Percentiles rank a stretch among this genome's conserved stretches.
Evolutionary conservation across 1,284 basidiomycete genomes (phyloP).

Genomic region (Porphyrellus sp.): DNA sequence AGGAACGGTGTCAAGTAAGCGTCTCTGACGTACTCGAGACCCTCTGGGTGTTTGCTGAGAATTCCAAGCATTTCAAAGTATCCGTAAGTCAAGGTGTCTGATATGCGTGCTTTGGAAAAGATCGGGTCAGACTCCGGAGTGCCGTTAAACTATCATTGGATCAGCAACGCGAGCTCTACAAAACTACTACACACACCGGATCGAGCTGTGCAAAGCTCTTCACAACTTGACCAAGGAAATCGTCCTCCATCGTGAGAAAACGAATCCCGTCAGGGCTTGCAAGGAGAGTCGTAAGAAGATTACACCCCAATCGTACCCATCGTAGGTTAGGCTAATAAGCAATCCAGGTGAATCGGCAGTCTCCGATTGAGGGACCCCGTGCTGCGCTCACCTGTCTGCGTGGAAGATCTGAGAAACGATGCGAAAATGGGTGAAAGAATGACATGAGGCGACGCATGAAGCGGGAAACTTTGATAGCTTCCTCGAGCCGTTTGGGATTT

Average conservation of each 20-base stretch:
- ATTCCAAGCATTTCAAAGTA: slow-evolving; percentile 97
- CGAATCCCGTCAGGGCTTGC: slow-evolving; percentile 80
- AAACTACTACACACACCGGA: slow-evolving; percentile 55
- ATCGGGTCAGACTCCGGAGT: slow-evolving; percentile 72
- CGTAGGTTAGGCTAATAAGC: slow-evolving; percentile 60
- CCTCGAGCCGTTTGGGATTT: slow-evolving; percentile 92
- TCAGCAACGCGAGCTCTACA: slow-evolving; percentile 3
- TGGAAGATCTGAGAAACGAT: slow-evolving; percentile 80
- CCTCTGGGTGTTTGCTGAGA: slow-evolving; percentile 83
- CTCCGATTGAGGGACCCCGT: neutral
- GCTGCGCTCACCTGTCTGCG: slow-evolving; percentile 57
- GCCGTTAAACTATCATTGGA: slow-evolving; percentile 54
- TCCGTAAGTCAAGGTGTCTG: slow-evolving; percentile 83
- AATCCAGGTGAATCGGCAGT: neutral
- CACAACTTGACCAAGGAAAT: slow-evolving; percentile 81
- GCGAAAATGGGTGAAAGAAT: slow-evolving; percentile 90
- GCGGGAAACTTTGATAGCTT: slow-evolving; percentile 87
- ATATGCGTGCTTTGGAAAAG: slow-evolving; percentile 81
- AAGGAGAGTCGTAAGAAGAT: slow-evolving; percentile 80
- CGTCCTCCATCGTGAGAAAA: slow-evolving; percentile 81
- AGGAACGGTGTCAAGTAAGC: neutral
- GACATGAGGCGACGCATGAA: slow-evolving; percentile 85
- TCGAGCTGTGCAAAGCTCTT: slow-evolving; percentile 91
- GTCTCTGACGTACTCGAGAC: slow-evolving; percentile 73
- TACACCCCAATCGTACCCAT: slow-evolving; percentile 86